phyloP scores from a whole-genome alignment of 192 early-diverging fungal species.

The Gryganskiella cystojenkinii region DNA sequence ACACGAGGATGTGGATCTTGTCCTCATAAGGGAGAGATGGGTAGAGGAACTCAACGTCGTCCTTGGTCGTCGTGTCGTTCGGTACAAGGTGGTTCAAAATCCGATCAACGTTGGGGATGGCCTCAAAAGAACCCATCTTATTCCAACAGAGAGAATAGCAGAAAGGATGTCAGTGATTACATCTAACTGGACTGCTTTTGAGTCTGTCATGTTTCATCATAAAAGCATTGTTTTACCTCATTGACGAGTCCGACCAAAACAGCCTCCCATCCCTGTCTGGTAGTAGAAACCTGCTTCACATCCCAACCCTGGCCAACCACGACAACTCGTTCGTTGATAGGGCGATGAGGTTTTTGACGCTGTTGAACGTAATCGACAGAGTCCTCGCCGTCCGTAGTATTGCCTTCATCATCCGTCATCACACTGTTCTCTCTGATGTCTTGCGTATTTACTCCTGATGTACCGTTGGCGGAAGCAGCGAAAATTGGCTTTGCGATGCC shows the following conservation, averaged over 20 bases:
- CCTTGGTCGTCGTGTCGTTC: constrained; percentile 40
- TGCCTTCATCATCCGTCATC: constrained; percentile 41
- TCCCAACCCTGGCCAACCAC: constrained; percentile 60
- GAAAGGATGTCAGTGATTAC: too few relatives aligned
- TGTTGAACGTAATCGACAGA: constrained; percentile 28
- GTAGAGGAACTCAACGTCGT: constrained; percentile 57
- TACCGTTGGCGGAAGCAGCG: neutral
- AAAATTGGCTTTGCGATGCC: constrained; percentile 40
- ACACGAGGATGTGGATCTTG: constrained; percentile 73
- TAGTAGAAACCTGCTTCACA: constrained; percentile 24
- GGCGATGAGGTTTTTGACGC: constrained; percentile 16
- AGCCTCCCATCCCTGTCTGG: constrained; percentile 58
- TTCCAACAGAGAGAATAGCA: neutral
- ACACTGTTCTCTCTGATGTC: constrained; percentile 41
- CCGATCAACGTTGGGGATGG: constrained; percentile 56
- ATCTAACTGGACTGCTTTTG: too few relatives aligned
- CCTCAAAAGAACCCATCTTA: constrained; percentile 58
- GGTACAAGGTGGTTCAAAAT: constrained; percentile 58
- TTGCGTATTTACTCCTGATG: neutral
- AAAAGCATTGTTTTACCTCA: constrained; percentile 41
- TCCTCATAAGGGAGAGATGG: constrained; percentile 52
- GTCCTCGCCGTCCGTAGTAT: constrained; percentile 29
- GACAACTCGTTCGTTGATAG: constrained; percentile 52
- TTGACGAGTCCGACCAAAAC: constrained; percentile 62
- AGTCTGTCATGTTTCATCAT: neutral